phyloP scores from a whole-genome alignment of 139 green algal species.

The Coccomyxa sp. region DNA sequence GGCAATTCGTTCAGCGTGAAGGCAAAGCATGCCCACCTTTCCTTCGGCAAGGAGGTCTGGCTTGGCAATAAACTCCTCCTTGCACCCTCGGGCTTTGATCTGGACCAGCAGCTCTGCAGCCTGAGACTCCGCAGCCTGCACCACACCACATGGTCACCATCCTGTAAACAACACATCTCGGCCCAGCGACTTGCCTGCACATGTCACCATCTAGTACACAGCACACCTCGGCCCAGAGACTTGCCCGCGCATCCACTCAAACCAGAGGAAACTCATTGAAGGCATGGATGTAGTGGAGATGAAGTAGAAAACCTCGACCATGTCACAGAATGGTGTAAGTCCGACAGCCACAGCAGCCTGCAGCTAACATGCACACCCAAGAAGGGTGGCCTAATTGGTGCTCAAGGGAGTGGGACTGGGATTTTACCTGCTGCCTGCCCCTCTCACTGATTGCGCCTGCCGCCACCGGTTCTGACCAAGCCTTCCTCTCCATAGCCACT shows the following conservation, averaged over 20 bases:
- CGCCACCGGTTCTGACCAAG: conserved; percentile 72
- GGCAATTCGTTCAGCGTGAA: not conserved
- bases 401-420: not conserved
- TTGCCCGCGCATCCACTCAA: no score
- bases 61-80: conserved; percentile 72
- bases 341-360: no score
- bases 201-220: no score
- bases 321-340: no score
- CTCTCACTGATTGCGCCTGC: conserved; percentile 67
- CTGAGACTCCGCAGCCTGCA: conserved; percentile 23
- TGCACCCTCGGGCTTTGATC: conserved; percentile 65
- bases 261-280: no score
- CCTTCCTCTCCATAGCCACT: conserved; percentile 66
- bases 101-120: conserved; percentile 28
- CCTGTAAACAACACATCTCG: no score
- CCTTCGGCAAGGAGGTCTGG: conserved; percentile 61
- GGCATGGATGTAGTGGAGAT: no score
- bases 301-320: no score
- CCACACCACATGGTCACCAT: not conserved
- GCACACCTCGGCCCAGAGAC: no score
- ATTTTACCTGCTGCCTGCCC: conserved; percentile 42
- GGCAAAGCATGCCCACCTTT: conserved; percentile 33
- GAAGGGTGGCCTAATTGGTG: not conserved
- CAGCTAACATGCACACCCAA: no score
- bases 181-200: no score